phyloP scores from a whole-genome alignment of 106 monocot species.

The Acorus gramineus region DNA sequence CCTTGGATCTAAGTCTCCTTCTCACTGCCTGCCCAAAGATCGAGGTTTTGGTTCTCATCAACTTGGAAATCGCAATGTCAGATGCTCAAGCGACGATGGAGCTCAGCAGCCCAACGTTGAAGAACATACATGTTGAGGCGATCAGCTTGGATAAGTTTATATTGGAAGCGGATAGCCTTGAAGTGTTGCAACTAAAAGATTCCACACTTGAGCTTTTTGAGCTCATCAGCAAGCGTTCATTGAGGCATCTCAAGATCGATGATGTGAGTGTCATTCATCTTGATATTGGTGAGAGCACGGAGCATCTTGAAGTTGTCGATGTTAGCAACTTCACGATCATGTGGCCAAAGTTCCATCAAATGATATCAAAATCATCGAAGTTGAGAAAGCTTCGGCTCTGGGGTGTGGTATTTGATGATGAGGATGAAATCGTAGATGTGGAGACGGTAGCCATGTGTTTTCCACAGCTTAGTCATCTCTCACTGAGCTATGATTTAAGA shows the following conservation, averaged over 20 bases:
- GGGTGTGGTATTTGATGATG: conserved; percentile 93
- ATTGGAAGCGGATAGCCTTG: conserved; percentile 83
- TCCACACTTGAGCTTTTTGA: conserved; percentile 89
- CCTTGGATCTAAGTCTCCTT: conserved; percentile 72
- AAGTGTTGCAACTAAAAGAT: conserved; percentile 67
- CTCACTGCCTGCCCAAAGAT: conserved; percentile 76
- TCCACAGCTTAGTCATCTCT: conserved; percentile 63
- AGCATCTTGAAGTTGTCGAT: conserved; percentile 78
- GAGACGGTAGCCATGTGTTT: conserved; percentile 75
- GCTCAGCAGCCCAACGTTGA: conserved; percentile 64
- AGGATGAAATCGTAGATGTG: conserved; percentile 84
- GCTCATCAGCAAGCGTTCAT: conserved; percentile 65
- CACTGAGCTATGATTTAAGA: conserved; percentile 72
- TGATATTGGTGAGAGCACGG: conserved; percentile 77
- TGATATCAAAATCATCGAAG: conserved; percentile 74
- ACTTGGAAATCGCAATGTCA: conserved; percentile 68
- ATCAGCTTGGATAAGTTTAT: conserved; percentile 78
- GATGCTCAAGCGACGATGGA: conserved; percentile 84
- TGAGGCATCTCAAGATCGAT: conserved; percentile 78
- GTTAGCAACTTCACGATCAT: conserved; percentile 78
- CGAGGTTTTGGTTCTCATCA: conserved; percentile 59
- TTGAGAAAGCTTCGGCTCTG: conserved; percentile 68
- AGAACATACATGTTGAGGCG: conserved; percentile 51
- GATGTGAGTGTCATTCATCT: conserved; percentile 93
- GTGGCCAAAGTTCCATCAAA: conserved; percentile 86